Evolutionary conservation across 2,329 filamentous ascomycete genomes (phyloP), one percentile per base, ranked within the genome.

Genomic region (Sporothrix mexicana): DNA sequence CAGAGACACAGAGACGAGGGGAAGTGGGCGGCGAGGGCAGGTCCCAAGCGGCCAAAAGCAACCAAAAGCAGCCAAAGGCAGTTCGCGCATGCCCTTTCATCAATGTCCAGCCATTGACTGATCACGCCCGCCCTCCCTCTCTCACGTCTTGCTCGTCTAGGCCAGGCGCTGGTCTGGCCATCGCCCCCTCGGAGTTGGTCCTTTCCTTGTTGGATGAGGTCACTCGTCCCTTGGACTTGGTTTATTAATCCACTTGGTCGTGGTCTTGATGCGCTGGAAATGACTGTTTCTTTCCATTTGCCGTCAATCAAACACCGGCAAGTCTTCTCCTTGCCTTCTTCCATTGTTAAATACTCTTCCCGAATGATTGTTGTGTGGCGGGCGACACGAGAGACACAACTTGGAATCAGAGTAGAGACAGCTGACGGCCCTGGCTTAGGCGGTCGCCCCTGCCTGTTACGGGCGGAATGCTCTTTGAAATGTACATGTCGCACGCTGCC

Each of bases 191-290:
- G 57, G 8, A 15, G 12, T 20, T 30, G 36, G 51, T 17, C 20
- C 51, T 59, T 59, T 70, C 41, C 68, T n/a, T 49, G 45, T n/a
- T 47, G 41, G 45, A 68, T 41, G 66, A 68, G 25, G 66, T 53
- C 23, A 30, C 51, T 47, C 41, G 36, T 57, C 67, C 36, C 13
- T 41, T 57, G 49, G 23, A 23, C 20, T 45, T 49, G 53, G 4
- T n/a, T 49, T 49, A 59, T 49, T 25, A 30, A 30, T 41, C 43
- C 51, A 45, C 67, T 59, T 30, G 41, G 25, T 2, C 23, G 45
- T 45, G 17, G 23, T 53, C 9, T 30, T 55, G 17, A 2, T 15
- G 45, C 25, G 17, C 15, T 53, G 3, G 17, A 1, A 23, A 25
- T 23, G 47, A 41, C 47, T 55, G 4, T 51, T 53, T 20, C 25